These are phyloP conservation scores for Diplocarpon mali DNA, from an alignment of 2,329 filamentous ascomycete genomes.

Conservation along the genomic window DNA sequence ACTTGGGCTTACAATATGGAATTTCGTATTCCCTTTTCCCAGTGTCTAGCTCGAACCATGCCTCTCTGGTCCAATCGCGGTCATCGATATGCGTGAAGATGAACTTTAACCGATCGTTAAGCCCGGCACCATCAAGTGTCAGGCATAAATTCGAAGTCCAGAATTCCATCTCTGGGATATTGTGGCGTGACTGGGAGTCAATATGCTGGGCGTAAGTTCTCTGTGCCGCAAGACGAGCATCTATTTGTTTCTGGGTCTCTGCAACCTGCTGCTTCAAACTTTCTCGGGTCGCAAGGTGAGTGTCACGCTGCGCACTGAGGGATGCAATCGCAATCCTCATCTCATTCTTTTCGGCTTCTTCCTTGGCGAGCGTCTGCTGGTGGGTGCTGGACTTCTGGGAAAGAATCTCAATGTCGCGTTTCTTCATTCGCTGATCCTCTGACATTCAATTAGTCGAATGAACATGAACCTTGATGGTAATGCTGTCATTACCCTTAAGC, in stretches of 20 bases:
- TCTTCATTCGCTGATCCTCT: slow-evolving; percentile 90
- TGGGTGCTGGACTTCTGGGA: slow-evolving; percentile 60
- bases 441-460: slow-evolving; percentile 14
- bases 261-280: slow-evolving; percentile 49
- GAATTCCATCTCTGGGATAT: slow-evolving; percentile 87
- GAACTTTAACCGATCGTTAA: slow-evolving; percentile 79
- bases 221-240: slow-evolving; percentile 59
- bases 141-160: slow-evolving; percentile 89
- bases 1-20: slow-evolving; percentile 66
- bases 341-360: slow-evolving; percentile 65
- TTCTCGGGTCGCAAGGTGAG: slow-evolving; percentile 46
- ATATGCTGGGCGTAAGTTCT: slow-evolving; percentile 61
- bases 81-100: slow-evolving; percentile 81
- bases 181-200: slow-evolving; percentile 76
- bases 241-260: slow-evolving; percentile 59
- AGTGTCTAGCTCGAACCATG: slow-evolving; percentile 86
- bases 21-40: slow-evolving; percentile 77
- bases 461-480: background rate
- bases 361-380: slow-evolving; percentile 64
- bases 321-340: slow-evolving; percentile 54
- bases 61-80: slow-evolving; percentile 77
- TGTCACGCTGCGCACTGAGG: slow-evolving; percentile 48
- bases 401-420: slow-evolving; percentile 75
- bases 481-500: slow-evolving; percentile 57
- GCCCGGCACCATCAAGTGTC: slow-evolving; percentile 78